phyloP scores from a whole-genome alignment of 2,329 filamentous ascomycete genomes.

The Penicillium corylophilum region DNA sequence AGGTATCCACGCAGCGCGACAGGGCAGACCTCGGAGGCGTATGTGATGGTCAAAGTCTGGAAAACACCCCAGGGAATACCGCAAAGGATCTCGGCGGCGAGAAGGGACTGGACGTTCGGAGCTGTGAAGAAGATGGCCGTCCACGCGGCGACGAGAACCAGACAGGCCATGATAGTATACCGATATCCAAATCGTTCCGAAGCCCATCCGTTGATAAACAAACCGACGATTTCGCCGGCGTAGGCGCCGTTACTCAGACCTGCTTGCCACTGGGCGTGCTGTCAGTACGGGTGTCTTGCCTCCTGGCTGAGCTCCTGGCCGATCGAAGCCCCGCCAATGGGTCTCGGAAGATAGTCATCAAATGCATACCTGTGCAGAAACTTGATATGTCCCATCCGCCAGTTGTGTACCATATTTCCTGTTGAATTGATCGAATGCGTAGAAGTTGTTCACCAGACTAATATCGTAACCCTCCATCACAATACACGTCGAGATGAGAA shows the following conservation, averaged over 20 bases:
- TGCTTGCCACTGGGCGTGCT: constrained; percentile 42
- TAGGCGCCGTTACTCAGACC: constrained; percentile 46
- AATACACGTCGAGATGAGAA: constrained; percentile 87
- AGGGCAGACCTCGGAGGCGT: constrained; percentile 50
- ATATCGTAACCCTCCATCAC: constrained; percentile 90
- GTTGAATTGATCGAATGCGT: constrained; percentile 47
- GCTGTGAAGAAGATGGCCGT: constrained; percentile 55
- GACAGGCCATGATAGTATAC: constrained; percentile 51
- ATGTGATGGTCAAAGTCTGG: constrained; percentile 50
- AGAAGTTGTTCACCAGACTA: constrained; percentile 78
- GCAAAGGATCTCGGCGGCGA: constrained; percentile 53
- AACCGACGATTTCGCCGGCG: constrained; percentile 50
- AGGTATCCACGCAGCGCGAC: constrained; percentile 47
- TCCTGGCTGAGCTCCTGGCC: neutral
- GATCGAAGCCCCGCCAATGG: neutral
- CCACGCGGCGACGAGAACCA: constrained; percentile 48
- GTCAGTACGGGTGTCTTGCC: constrained; percentile 14
- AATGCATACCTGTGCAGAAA: constrained; percentile 39
- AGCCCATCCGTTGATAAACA: constrained; percentile 53
- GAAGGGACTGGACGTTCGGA: constrained; percentile 46
- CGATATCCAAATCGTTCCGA: constrained; percentile 54
- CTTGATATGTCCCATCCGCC: constrained; percentile 38
- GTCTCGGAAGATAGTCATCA: too few species aligned
- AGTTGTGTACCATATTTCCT: constrained; percentile 40
- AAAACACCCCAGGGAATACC: constrained; percentile 55